Conservation (phyloP, 306 rosid genomes). For the Vigna mungo region DNA sequence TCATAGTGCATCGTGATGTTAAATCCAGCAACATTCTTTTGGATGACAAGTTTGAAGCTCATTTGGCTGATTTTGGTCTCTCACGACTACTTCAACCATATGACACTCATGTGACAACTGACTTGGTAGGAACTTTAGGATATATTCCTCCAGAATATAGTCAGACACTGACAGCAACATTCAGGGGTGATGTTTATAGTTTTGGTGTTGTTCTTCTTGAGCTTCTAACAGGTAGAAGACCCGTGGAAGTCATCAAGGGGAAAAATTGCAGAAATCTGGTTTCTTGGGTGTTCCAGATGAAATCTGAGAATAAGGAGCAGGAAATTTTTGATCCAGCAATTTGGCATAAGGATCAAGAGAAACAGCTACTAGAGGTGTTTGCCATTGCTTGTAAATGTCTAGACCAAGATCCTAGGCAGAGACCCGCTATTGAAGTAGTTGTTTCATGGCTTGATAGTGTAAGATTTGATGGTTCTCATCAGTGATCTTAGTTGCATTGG, state of each 20-base stretch:
- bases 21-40: conserved; percentile 86
- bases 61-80: conserved; percentile 84
- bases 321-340: conserved; percentile 67
- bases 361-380: conserved; percentile 67
- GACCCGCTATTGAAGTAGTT: conserved; percentile 76
- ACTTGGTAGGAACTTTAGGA: conserved; percentile 81
- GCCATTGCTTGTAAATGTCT: conserved; percentile 73
- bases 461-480: conserved; percentile 51
- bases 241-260: conserved; percentile 78
- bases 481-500: conserved; percentile 41
- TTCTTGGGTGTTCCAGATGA: conserved; percentile 78
- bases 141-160: conserved; percentile 87
- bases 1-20: conserved; percentile 76
- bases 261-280: conserved; percentile 75
- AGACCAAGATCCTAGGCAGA: conserved; percentile 73
- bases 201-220: conserved; percentile 87
- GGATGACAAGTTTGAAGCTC: conserved; percentile 72
- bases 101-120: conserved; percentile 80
- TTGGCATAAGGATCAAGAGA: conserved; percentile 67
- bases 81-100: conserved; percentile 76
- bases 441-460: conserved; percentile 73
- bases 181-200: conserved; percentile 81
- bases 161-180: conserved; percentile 75
- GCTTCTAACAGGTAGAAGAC: conserved; percentile 77
- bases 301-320: conserved; percentile 64